Evolutionary conservation across 202 grass and related monocot species (phyloP).

Genomic region (Eragrostis tef): DNA sequence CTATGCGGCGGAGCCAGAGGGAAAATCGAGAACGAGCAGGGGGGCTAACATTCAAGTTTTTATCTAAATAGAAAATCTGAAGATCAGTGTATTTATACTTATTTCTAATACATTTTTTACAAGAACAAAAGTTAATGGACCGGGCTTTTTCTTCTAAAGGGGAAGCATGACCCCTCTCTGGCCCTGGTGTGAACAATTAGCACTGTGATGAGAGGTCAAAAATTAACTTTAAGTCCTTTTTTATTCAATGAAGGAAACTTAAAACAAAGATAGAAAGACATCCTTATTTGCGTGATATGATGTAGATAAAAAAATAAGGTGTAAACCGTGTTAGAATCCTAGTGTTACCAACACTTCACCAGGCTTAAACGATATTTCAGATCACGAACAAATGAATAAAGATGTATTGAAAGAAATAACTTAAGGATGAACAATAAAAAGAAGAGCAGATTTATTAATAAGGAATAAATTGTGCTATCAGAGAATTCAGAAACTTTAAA

Average conservation of each 20-base stretch:
- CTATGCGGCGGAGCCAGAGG: too few species aligned
- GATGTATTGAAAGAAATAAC: neutral
- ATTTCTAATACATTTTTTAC: neutral
- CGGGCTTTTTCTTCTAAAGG: too few species aligned
- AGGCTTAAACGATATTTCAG: neutral
- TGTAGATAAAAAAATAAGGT: neutral
- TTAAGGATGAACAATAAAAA: neutral
- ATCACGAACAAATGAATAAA: constrained; percentile 5
- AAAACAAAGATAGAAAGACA: neutral
- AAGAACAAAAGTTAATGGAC: neutral
- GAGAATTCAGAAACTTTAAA: neutral
- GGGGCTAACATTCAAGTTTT: too few species aligned
- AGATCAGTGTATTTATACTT: neutral
- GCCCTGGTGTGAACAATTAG: neutral
- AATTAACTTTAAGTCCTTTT: neutral
- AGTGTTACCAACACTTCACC: neutral
- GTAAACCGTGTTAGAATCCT: neutral
- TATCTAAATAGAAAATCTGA: neutral
- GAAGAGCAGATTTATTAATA: neutral
- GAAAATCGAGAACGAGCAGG: too few species aligned
- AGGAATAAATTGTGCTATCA: neutral
- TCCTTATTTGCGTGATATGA: neutral
- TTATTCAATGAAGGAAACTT: neutral
- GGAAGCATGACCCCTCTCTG: too few species aligned
- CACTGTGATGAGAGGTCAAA: neutral